These are phyloP conservation scores for Pilatotrama ljubarskyi DNA, from an alignment of 768 basidiomycete species.

Conservation along the genomic window DNA sequence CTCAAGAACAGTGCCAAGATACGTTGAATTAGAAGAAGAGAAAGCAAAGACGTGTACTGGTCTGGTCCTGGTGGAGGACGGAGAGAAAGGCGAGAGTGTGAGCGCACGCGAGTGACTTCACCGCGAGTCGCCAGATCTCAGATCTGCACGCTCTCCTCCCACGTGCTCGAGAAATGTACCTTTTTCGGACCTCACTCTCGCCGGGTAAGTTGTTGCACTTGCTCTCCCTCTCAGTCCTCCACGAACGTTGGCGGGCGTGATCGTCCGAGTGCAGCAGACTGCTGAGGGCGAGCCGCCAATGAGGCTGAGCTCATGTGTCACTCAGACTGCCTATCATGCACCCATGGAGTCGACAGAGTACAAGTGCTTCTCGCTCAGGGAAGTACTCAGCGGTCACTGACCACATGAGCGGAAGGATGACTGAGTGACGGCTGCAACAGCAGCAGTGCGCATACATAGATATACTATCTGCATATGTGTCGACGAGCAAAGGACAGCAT, in stretches of 20 bases:
- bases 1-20: neutral
- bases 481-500: conserved; percentile 17
- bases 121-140: conserved; percentile 1
- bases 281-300: too few species aligned
- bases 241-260: too few species aligned
- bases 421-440: neutral
- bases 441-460: neutral
- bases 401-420: neutral
- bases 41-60: neutral
- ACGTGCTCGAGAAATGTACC: conserved; percentile 8
- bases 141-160: neutral
- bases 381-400: too few species aligned
- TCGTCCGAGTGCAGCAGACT: too few species aligned
- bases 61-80: neutral
- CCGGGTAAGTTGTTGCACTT: neutral
- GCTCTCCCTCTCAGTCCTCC: too few species aligned
- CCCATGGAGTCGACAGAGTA: too few species aligned
- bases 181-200: neutral
- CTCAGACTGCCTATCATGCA: too few species aligned
- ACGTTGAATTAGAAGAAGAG: neutral
- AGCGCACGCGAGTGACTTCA: neutral
- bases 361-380: too few species aligned
- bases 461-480: conserved; percentile 1
- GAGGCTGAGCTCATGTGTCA: too few species aligned
- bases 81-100: neutral